Base-by-base conservation (phyloP, 169 alveolate genomes). In the Plasmodium gonderi region DNA sequence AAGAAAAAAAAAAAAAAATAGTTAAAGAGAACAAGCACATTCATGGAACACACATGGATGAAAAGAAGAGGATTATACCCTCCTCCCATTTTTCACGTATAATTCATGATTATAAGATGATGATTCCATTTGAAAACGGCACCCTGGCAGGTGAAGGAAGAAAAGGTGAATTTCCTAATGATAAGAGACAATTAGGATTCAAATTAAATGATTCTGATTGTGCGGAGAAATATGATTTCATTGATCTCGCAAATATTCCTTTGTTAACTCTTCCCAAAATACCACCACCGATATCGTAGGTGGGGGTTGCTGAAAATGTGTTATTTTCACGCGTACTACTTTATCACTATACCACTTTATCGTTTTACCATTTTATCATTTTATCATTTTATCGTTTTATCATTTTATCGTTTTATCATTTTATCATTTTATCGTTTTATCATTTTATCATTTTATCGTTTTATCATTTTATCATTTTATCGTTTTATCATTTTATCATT, bases 221-320 rank as follows among this genome's bases (percentile, higher is more conserved):
- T 12, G 33, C 72, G 38, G 76, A 40, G 49, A 33, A 60, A 49
- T 14, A 33, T 8, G 76, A 82, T 17, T 47, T 54, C 12, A 3
- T 82, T 5, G 93, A 87, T 78, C 42, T 33, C 20, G 65, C 60
- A 2, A 87, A 87, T 60, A 87, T 87, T 47, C 90, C 90, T 17
- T 42, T 87, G 47, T 33, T 87, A 38, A 42, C 54, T 1, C 60
- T 87, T 45, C 93, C 93, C 17, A 87, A 87, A 54, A 64, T 87
- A 1, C 93, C 93, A 29, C 93, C 93, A 7, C 93, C 93, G 14
- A 76, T 87, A 60, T 87, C 67, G 29, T 87, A 87, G 54, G 29
- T 36, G 5, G 23, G n/a, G 8, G 29, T 29, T 69, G 23, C 9
- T 20, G 60, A 4, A 29, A 26, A 1, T 20, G 79, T 14, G 5